These are phyloP conservation scores for Colletotrichum cuscutae DNA, from an alignment of 2,329 filamentous ascomycete genomes.

Conservation along the genomic window DNA sequence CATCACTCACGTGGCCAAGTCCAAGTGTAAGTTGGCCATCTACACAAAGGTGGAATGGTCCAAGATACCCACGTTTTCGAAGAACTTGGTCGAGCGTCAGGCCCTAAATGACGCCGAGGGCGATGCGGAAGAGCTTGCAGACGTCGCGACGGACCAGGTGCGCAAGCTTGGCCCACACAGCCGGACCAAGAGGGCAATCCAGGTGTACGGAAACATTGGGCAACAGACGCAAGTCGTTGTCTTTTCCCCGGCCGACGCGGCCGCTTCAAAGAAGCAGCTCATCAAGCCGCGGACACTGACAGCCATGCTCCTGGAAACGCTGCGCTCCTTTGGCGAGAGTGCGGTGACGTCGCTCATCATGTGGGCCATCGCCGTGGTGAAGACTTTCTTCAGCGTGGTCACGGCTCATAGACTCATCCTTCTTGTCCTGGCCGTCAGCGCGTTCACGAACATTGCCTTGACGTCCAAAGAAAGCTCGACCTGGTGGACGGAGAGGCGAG, in stretches of 20 bases:
- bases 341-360: constrained; percentile 81
- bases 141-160: constrained; percentile 82
- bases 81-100: constrained; percentile 72
- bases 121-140: constrained; percentile 79
- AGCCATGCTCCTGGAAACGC: constrained; percentile 77
- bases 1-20: constrained; percentile 92
- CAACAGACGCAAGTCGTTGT: constrained; percentile 72
- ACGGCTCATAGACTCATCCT: constrained; percentile 82
- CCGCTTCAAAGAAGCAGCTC: constrained; percentile 63
- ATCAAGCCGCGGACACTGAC: constrained; percentile 72
- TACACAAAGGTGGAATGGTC: constrained; percentile 91
- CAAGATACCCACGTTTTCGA: constrained; percentile 70
- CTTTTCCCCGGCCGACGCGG: constrained; percentile 62
- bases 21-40: constrained; percentile 89
- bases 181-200: constrained; percentile 80
- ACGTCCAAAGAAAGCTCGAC: constrained; percentile 77
- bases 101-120: constrained; percentile 80
- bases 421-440: constrained; percentile 73
- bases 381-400: constrained; percentile 73
- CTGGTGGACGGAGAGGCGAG: constrained; percentile 89
- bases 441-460: constrained; percentile 78
- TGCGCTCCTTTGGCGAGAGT: constrained; percentile 79
- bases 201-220: constrained; percentile 82
- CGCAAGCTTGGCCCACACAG: constrained; percentile 77
- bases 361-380: constrained; percentile 75